Evolutionary conservation across 495 filamentous ascomycete species (phyloP), one percentile per base, ranked within the genome.

Genomic region (Massariosphaeria phaeospora): DNA sequence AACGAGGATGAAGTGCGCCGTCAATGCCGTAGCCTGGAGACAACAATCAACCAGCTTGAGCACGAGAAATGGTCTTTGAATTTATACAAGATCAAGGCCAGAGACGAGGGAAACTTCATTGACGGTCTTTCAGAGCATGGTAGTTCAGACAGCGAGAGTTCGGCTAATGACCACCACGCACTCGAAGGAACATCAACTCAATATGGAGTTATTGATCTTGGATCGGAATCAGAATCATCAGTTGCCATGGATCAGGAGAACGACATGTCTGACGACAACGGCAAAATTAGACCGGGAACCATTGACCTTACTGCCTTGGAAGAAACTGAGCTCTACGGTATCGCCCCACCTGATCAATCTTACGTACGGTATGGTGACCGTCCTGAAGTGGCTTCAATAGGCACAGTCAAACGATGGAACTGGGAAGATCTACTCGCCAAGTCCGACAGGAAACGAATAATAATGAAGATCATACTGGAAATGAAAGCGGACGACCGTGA

Each of bases 1-100:
- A 9, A 11, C n/a, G 21, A 23, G 12, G n/a, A 17, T 2, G 31
- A 33, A 10, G 39, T 53, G 8, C 50, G 26, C 13, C 26, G 24
- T 6, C 8, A 9, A 31, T 44, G 6, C 83, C 82, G 17, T 72
- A 85, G 35, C 67, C n/a, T 53, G 25, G 50, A 53, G 17, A 31
- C 26, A 8, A 53, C 30, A 6, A 27, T 53, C 8, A 27, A 35
- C 17, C 21, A n/a, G 8, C 18, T 53, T 3, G 40, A 53, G 38
- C 17, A 53, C 24, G 39, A 43, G 18, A 21, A 36, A 35, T 53
- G 38, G 38, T 5, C 18, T 15, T 27, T 53, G 10, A 4, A 9
- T 25, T 13, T 45, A 7, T 53, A 45, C 18, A 18, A 35, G 30
- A 11, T 36, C 3, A n/a, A 29, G 13, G 9, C 26, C 3, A n/a